Percentiles rank a stretch among this genome's conserved stretches.
phyloP scores from a whole-genome alignment of 2,329 filamentous ascomycete species.

The Keithomyces neogunnii region DNA sequence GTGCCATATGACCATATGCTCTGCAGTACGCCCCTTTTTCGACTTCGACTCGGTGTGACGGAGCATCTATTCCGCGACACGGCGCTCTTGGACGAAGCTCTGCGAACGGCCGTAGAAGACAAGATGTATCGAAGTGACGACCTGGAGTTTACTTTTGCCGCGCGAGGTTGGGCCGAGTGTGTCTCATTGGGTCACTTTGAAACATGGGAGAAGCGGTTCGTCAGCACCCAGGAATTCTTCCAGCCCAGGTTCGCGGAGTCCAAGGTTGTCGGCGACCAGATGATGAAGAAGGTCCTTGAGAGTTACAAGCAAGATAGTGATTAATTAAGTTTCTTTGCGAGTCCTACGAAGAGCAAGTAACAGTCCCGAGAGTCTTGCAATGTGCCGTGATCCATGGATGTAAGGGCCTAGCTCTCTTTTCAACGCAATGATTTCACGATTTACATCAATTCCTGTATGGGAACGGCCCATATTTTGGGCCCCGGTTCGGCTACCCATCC shows the following conservation, averaged over 20 bases:
- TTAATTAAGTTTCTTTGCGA: not conserved
- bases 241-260: constrained; percentile 83
- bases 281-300: constrained; percentile 92
- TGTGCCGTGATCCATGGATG: too few species aligned
- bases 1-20: constrained; percentile 99
- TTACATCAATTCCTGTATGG: too few species aligned
- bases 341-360: not conserved
- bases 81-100: constrained; percentile 71
- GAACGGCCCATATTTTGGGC: too few species aligned
- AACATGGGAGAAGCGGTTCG: constrained; percentile 84
- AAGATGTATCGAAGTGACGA: constrained; percentile 91
- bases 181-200: constrained; percentile 89
- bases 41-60: constrained; percentile 92
- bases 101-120: constrained; percentile 81
- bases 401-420: too few species aligned
- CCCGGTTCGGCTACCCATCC: too few species aligned
- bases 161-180: constrained; percentile 89
- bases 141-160: constrained; percentile 95
- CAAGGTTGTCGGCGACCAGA: constrained; percentile 81
- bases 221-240: constrained; percentile 86
- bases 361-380: not conserved
- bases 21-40: constrained; percentile 94
- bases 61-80: constrained; percentile 89
- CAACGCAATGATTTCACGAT: too few species aligned
- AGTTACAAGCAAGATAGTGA: constrained; percentile 45